Percentiles rank a stretch among this genome's conserved stretches.
Evolutionary conservation across 2,329 filamentous ascomycete species (phyloP).

Genomic region (Colletotrichum sp.): DNA sequence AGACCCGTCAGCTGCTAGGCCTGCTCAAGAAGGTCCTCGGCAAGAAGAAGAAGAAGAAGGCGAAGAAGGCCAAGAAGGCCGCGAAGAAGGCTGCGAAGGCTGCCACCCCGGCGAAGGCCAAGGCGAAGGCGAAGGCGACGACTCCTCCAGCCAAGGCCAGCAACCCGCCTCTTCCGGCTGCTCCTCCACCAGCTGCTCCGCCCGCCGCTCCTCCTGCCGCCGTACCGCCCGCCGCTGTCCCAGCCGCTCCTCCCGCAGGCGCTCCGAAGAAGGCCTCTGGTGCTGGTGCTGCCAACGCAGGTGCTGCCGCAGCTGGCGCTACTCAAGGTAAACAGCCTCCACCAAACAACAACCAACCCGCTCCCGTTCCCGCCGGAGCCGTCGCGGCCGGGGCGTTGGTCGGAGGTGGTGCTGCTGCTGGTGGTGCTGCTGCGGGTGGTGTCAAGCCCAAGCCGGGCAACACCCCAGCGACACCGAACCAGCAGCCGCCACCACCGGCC

Average conservation of each 20-base stretch:
- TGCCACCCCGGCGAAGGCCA: neutral
- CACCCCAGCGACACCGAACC: neutral
- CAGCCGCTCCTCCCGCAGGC: neutral
- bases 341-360: neutral
- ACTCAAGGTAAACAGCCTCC: conserved; percentile 4
- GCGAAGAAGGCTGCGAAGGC: neutral
- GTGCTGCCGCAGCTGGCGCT: neutral
- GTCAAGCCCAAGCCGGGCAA: neutral
- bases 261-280: neutral
- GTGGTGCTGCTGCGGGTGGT: neutral
- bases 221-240: neutral
- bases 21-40: neutral
- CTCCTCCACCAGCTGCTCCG: neutral
- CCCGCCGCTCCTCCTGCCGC: neutral
- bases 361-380: neutral
- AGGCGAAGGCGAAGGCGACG: neutral
- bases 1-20: neutral
- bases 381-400: neutral
- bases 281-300: neutral
- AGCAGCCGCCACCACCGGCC: neutral
- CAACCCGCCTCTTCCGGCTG: neutral
- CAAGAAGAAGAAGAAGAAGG: conserved; percentile 3
- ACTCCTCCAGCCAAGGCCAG: neutral
- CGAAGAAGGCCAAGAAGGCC: neutral
- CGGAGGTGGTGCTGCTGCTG: neutral